A percentile compares a stretch with the other conserved stretches of the same genome.
Evolutionary conservation across 495 filamentous ascomycete species (phyloP).

Genomic region (Tuber aestivum): DNA sequence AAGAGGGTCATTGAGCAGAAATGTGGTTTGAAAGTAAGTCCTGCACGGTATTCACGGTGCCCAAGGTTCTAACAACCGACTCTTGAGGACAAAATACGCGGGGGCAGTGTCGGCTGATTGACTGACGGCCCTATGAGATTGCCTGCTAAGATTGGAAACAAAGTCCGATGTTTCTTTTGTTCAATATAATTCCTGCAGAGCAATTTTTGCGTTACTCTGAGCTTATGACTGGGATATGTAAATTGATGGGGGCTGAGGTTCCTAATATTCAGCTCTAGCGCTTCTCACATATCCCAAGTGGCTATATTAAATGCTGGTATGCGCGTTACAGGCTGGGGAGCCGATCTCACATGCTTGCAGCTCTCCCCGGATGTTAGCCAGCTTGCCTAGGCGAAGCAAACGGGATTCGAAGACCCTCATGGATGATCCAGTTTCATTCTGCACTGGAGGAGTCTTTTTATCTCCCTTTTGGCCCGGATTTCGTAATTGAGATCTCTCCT

Average conservation of each 20-base stretch:
- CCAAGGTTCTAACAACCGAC: background rate
- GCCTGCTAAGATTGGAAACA: background rate
- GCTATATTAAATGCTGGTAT: background rate
- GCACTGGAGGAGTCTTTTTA: background rate
- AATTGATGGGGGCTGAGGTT: background rate
- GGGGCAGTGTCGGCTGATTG: background rate
- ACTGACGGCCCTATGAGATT: background rate
- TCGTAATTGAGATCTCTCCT: background rate
- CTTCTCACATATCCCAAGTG: background rate
- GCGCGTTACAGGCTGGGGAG: background rate
- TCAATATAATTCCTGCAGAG: background rate
- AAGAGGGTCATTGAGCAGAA: background rate
- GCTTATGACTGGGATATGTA: background rate
- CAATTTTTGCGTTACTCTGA: background rate
- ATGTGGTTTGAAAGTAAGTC: background rate
- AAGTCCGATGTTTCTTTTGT: background rate
- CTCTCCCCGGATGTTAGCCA: background rate
- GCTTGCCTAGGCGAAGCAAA: background rate
- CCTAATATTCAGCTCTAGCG: background rate
- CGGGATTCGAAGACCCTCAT: background rate
- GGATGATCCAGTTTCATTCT: background rate
- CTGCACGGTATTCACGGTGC: background rate
- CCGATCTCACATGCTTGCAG: background rate
- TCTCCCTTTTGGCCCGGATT: background rate
- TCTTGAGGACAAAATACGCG: background rate